Percentiles rank a stretch among this genome's conserved stretches.
Conservation (phyloP, 257 asterid species). For the Euphrasia confusa region DNA sequence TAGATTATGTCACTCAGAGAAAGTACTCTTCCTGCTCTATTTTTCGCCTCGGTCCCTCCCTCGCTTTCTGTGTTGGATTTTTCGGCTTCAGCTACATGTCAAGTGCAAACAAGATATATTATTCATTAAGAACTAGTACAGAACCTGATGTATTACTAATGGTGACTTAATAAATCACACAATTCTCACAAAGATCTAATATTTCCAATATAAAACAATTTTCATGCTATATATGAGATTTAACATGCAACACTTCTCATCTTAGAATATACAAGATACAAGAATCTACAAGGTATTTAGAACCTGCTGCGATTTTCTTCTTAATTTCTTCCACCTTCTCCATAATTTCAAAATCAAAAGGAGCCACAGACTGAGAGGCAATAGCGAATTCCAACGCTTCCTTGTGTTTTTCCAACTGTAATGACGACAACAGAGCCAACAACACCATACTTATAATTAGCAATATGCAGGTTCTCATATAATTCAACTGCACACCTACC, state of each 20-base stretch:
- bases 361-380: slow-evolving; percentile 64
- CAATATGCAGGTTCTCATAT: slow-evolving; percentile 10
- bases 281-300: slow-evolving; percentile 22
- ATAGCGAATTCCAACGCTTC: slow-evolving; percentile 81
- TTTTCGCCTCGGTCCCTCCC: slow-evolving; percentile 46
- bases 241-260: slow-evolving; percentile 1
- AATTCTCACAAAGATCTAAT: slow-evolving; percentile 9
- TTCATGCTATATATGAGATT: not conserved
- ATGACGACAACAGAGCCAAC: slow-evolving; percentile 22
- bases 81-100: slow-evolving; percentile 64
- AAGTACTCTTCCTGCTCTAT: slow-evolving; percentile 57
- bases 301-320: slow-evolving; percentile 67
- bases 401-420: slow-evolving; percentile 73
- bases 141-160: slow-evolving; percentile 15
- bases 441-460: slow-evolving; percentile 20
- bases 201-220: not conserved
- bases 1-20: slow-evolving; percentile 81
- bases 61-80: slow-evolving; percentile 47
- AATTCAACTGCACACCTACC: slow-evolving; percentile 11
- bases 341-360: slow-evolving; percentile 55
- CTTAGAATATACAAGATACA: slow-evolving; percentile 19
- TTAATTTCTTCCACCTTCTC: slow-evolving; percentile 63
- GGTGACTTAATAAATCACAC: slow-evolving; percentile 1
- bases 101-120: slow-evolving; percentile 21
- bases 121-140: slow-evolving; percentile 12